These are phyloP conservation scores for Chlorencoelia australis DNA, from an alignment of 2,329 filamentous ascomycete species.

Conservation along the genomic window DNA sequence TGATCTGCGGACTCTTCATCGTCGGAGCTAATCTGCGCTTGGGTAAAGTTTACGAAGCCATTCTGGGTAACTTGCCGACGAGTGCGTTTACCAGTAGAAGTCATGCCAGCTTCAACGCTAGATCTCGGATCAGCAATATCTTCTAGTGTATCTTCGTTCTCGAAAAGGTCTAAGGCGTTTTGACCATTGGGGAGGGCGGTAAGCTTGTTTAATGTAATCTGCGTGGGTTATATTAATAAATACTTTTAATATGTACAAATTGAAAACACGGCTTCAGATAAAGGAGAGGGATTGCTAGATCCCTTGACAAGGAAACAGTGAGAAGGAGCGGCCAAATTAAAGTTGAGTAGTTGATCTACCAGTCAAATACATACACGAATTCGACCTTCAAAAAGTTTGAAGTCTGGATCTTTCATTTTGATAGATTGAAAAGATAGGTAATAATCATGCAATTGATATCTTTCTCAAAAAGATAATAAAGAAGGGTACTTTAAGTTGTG, in stretches of 20 bases:
- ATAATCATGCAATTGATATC: no score
- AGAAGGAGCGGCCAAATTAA: no score
- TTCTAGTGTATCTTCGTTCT: constrained; percentile 17
- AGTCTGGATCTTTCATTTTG: no score
- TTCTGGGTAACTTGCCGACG: constrained; percentile 11
- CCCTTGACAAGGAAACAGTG: no score
- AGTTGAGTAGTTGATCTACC: no score
- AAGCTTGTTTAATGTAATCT: constrained; percentile 38
- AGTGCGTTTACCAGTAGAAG: constrained; percentile 16
- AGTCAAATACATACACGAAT: no score
- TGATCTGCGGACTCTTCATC: constrained; percentile 14
- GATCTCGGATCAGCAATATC: constrained; percentile 7
- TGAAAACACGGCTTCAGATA: no score
- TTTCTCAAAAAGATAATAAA: no score
- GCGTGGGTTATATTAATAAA: background rate
- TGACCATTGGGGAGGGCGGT: constrained; percentile 35
- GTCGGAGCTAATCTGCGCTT: constrained; percentile 12
- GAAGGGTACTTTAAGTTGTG: no score
- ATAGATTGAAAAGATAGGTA: no score
- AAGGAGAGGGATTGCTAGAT: no score
- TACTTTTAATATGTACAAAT: background rate
- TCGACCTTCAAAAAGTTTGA: no score
- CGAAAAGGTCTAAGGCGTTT: constrained; percentile 34
- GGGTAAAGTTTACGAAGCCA: constrained; percentile 16
- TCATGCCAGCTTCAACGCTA: constrained; percentile 9